A percentile compares a stretch with the other conserved stretches of the same genome.
These are phyloP conservation scores for Pythium biforme DNA, from an alignment of 352 stramenopile genomes.

Conservation along the genomic window DNA sequence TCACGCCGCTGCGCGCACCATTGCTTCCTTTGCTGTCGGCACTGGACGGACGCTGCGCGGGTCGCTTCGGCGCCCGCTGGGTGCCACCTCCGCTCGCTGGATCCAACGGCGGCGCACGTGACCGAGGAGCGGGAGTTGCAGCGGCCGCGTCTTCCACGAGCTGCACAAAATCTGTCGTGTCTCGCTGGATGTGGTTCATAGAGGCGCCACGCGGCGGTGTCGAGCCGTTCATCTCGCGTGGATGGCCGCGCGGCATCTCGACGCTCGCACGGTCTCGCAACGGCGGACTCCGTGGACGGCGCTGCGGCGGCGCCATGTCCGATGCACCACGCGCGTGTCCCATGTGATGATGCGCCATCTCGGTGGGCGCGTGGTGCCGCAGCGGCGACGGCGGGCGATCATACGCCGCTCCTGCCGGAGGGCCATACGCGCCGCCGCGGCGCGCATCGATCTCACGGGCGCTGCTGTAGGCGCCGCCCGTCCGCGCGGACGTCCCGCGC, in stretches of 20 bases:
- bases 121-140: background rate
- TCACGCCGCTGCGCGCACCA: conserved; percentile 7
- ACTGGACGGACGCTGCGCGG: conserved; percentile 1
- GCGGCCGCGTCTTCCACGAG: conserved; percentile 2
- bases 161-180: conserved; percentile 10
- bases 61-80: background rate
- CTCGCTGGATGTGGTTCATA: background rate
- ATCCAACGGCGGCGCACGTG: background rate
- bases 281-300: conserved; percentile 2
- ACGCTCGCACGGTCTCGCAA: background rate
- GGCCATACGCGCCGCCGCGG: background rate
- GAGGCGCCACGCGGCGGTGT: background rate
- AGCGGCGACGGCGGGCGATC: background rate
- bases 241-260: background rate
- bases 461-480: background rate
- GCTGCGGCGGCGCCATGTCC: background rate
- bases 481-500: background rate
- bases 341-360: background rate
- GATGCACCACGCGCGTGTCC: background rate
- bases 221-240: background rate
- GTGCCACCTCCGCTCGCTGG: background rate
- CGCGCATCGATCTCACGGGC: conserved; percentile 1
- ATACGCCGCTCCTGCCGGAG: background rate
- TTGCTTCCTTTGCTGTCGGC: conserved; percentile 7
- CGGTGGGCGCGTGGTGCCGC: background rate